Conservation (phyloP, 345 rosid genomes). For the Aquilaria yunnanensis region DNA sequence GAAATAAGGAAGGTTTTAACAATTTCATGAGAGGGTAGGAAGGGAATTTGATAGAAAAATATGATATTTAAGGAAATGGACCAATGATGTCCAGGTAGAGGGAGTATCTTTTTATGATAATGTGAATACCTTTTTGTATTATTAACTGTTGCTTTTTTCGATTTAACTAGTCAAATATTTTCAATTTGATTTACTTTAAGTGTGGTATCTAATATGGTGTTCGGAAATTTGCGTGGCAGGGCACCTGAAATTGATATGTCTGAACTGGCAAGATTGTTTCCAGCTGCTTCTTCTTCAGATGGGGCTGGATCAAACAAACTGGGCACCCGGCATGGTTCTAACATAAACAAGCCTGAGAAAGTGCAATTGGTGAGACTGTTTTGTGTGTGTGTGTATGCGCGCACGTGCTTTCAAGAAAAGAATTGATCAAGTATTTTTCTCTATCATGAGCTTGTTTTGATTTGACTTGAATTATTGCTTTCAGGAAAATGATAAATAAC, state of each 20-base stretch:
- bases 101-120: no score
- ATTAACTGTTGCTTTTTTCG: not conserved
- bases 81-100: no score
- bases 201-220: not conserved
- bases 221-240: conserved; percentile 37
- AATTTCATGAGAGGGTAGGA: no score
- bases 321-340: conserved; percentile 79
- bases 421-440: conserved; percentile 6
- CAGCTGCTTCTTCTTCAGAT: conserved; percentile 65
- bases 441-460: conserved; percentile 2
- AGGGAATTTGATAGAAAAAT: no score
- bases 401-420: conserved; percentile 6
- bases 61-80: no score
- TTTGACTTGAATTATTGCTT: no score
- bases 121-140: no score
- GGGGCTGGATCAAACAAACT: conserved; percentile 44
- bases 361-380: conserved; percentile 75
- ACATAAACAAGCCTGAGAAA: conserved; percentile 83
- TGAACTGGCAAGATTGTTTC: conserved; percentile 93
- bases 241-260: conserved; percentile 98
- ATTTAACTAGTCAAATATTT: not conserved
- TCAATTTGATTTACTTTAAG: not conserved
- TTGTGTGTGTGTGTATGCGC: conserved; percentile 1
- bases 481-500: no score
- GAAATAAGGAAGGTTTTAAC: no score